A percentile compares a stretch with the other conserved stretches of the same genome.
Evolutionary conservation across 257 asterid species (phyloP).

Genomic region (Primulina huaijiensis): DNA sequence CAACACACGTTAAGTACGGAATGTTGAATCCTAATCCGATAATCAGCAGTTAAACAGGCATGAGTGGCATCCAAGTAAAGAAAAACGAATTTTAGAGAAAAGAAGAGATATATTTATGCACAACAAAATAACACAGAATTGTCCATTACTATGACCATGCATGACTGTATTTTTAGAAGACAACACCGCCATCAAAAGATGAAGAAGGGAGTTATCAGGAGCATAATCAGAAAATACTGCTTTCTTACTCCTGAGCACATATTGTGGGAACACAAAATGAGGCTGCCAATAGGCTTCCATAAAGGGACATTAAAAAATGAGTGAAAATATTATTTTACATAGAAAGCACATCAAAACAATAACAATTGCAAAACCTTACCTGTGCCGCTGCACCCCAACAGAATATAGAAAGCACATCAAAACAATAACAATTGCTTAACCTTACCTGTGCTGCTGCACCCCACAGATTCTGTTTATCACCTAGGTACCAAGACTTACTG

Average conservation of each 20-base stretch:
- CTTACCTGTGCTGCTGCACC: conserved; percentile 90
- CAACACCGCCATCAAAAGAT: not conserved
- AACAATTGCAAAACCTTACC: no score
- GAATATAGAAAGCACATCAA: no score
- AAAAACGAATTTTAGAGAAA: no score
- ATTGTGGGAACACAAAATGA: not conserved
- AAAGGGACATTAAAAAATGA: no score
- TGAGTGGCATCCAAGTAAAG: not conserved
- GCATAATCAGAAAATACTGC: not conserved
- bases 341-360: not conserved
- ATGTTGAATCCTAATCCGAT: not conserved
- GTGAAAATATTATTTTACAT: not conserved
- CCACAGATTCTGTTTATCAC: conserved; percentile 61
- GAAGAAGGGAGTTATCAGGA: not conserved
- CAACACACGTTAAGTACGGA: no score
- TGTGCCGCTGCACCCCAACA: no score
- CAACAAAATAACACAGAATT: no score
- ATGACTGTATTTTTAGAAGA: not conserved
- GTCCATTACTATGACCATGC: no score
- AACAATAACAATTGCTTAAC: not conserved
- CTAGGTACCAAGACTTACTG: conserved; percentile 75
- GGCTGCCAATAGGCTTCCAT: not conserved
- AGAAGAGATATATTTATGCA: no score
- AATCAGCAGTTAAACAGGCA: not conserved
- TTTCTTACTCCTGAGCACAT: not conserved